phyloP scores from a whole-genome alignment of 148 eudicot species.

The Nyssa sinensis region DNA sequence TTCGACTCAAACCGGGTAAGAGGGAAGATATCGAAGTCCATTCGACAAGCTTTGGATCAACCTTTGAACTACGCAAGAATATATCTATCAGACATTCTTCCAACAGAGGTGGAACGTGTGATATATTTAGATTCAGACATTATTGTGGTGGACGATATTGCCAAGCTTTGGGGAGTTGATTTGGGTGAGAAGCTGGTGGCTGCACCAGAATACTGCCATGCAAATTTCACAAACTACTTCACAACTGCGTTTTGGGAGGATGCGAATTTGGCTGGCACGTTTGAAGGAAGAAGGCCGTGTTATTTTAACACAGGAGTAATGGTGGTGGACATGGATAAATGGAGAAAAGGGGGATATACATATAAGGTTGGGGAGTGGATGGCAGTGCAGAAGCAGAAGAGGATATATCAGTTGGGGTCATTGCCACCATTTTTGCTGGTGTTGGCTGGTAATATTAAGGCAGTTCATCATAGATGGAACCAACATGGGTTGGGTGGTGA shows the following conservation, averaged over 20 bases:
- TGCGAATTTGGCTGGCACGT: not conserved
- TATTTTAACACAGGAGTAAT: not conserved
- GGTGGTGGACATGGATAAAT: conserved; percentile 10
- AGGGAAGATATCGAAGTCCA: conserved; percentile 15
- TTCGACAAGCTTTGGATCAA: conserved; percentile 11
- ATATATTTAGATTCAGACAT: conserved; percentile 17
- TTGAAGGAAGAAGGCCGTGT: not conserved
- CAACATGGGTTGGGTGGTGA: not conserved
- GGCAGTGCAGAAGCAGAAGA: conserved; percentile 10
- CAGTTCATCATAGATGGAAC: not conserved
- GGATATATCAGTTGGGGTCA: conserved; percentile 15
- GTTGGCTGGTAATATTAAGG: not conserved
- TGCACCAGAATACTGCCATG: conserved; percentile 17
- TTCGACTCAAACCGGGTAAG: conserved; percentile 11
- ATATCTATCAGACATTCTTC: conserved; percentile 6
- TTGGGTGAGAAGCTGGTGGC: conserved; percentile 9
- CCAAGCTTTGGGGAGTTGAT: conserved; percentile 14
- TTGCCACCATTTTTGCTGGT: conserved; percentile 6
- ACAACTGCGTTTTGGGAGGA: conserved; percentile 7
- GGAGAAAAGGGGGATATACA: conserved; percentile 16
- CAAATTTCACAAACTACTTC: not conserved
- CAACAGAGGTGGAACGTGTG: not conserved
- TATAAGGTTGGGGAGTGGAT: conserved; percentile 16
- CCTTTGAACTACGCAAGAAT: conserved; percentile 14
- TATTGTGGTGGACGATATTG: conserved; percentile 10